Percentiles rank a stretch among this genome's conserved stretches.
Conservation (phyloP, 1,139 yeast genomes). For the Magnusiomyces fungicola region DNA sequence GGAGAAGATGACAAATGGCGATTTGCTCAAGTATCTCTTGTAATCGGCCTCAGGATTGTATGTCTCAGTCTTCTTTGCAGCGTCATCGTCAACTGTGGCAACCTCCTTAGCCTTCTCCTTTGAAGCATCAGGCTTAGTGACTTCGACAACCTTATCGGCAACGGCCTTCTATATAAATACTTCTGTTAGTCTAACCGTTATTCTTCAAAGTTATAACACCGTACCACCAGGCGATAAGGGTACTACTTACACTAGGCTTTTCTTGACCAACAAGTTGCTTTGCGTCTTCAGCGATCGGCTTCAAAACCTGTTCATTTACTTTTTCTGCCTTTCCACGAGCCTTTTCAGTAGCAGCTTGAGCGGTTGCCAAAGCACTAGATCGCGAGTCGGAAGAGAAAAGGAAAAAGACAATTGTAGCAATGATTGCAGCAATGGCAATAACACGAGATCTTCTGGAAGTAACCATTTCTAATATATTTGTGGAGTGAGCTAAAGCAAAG, state of each 20-base stretch:
- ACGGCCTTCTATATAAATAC: too few species aligned
- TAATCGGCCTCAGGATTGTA: slow-evolving; percentile 61
- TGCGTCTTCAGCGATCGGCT: too few species aligned
- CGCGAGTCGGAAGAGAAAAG: slow-evolving; percentile 18
- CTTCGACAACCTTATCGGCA: too few species aligned
- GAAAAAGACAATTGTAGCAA: slow-evolving; percentile 20
- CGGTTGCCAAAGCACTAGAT: not conserved
- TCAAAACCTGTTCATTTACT: not conserved
- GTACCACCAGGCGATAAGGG: too few species aligned
- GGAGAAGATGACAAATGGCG: slow-evolving; percentile 50
- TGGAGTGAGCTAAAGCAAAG: too few species aligned
- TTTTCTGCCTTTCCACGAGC: not conserved
- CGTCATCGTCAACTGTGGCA: not conserved
- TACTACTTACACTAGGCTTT: too few species aligned
- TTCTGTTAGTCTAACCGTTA: too few species aligned
- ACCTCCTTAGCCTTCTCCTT: too few species aligned
- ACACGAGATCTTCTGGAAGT: slow-evolving; percentile 25
- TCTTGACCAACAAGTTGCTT: too few species aligned
- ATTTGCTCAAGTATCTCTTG: slow-evolving; percentile 46
- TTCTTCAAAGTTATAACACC: too few species aligned
- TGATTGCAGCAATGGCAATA: slow-evolving; percentile 23
- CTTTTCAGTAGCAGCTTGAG: not conserved
- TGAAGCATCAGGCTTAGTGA: too few species aligned
- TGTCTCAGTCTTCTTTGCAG: slow-evolving; percentile 5
- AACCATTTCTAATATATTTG: slow-evolving; percentile 16